Percentiles rank a stretch among this genome's conserved stretches.
phyloP scores from a whole-genome alignment of 2,329 filamentous ascomycete genomes.

The Colletotrichum graminicola region DNA sequence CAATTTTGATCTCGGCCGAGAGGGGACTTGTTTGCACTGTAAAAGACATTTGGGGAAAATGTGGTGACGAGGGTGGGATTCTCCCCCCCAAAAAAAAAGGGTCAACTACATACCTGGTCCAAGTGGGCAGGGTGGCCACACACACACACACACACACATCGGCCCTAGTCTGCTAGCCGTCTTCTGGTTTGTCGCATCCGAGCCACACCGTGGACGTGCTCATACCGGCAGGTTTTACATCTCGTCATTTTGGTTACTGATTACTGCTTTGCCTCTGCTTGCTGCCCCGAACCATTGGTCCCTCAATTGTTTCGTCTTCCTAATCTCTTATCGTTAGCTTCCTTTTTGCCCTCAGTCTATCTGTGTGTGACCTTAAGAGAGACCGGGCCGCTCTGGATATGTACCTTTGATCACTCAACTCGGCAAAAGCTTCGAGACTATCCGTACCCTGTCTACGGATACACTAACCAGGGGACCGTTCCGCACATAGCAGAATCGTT shows the following conservation, averaged over 20 bases:
- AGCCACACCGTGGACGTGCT: slow-evolving; percentile 9
- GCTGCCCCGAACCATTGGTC: neutral
- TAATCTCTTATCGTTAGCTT: slow-evolving; percentile 24
- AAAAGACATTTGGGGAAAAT: neutral
- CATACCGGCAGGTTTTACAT: neutral
- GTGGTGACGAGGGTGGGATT: no score
- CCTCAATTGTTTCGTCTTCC: neutral
- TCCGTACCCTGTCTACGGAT: slow-evolving; percentile 10
- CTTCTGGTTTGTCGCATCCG: slow-evolving; percentile 10
- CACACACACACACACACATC: slow-evolving; percentile 6
- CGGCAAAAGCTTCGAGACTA: slow-evolving; percentile 30
- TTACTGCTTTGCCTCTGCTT: slow-evolving; percentile 17
- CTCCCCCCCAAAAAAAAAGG: no score
- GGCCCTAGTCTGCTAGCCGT: slow-evolving; percentile 10
- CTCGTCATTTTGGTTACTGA: slow-evolving; percentile 5
- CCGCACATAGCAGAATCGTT: slow-evolving; percentile 33
- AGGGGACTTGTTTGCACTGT: neutral
- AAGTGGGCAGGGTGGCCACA: slow-evolving; percentile 39
- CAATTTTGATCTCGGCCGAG: slow-evolving; percentile 3
- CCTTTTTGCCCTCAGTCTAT: neutral
- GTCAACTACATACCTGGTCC: no score
- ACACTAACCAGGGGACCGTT: slow-evolving; percentile 17
- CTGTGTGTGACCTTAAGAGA: no score
- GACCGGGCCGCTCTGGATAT: no score
- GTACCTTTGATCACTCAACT: slow-evolving; percentile 17